A percentile compares a stretch with the other conserved stretches of the same genome.
phyloP scores from a whole-genome alignment of 805 yeast species.

The Suhomyces kilbournensis region DNA sequence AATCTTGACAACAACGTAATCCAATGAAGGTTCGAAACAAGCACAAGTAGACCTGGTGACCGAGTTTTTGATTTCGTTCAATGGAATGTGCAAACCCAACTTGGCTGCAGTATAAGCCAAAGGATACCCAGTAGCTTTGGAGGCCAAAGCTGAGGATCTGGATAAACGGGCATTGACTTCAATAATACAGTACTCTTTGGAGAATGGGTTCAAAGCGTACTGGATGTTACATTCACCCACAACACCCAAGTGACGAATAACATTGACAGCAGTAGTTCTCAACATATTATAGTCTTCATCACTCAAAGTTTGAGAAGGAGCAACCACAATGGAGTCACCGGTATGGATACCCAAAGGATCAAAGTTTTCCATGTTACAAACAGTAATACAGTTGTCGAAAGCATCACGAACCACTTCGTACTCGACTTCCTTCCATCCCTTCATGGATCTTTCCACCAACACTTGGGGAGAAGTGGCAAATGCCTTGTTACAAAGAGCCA shows the following conservation, averaged over 20 bases:
- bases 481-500: conserved; percentile 82
- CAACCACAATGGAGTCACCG: conserved; percentile 98
- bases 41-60: conserved; percentile 94
- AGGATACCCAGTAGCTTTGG: conserved; percentile 98
- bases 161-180: conserved; percentile 98
- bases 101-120: conserved; percentile 98
- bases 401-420: conserved; percentile 98
- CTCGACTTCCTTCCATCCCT: conserved; percentile 99
- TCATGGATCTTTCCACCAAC: conserved; percentile 91
- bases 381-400: conserved; percentile 95
- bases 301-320: conserved; percentile 95
- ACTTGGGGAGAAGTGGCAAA: conserved; percentile 97
- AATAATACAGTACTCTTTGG: conserved; percentile 93
- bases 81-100: conserved; percentile 87
- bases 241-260: conserved; percentile 95
- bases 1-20: conserved; percentile 94
- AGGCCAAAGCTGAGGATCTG: conserved; percentile 97
- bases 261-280: conserved; percentile 95
- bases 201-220: conserved; percentile 90
- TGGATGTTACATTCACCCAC: conserved; percentile 99
- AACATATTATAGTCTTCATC: conserved; percentile 98
- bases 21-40: conserved; percentile 95
- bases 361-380: conserved; percentile 98
- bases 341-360: conserved; percentile 98
- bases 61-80: conserved; percentile 87